Evolutionary conservation across 805 yeast species (phyloP), one percentile per base, ranked within the genome.

Genomic region (Kazachstania taianensis): DNA sequence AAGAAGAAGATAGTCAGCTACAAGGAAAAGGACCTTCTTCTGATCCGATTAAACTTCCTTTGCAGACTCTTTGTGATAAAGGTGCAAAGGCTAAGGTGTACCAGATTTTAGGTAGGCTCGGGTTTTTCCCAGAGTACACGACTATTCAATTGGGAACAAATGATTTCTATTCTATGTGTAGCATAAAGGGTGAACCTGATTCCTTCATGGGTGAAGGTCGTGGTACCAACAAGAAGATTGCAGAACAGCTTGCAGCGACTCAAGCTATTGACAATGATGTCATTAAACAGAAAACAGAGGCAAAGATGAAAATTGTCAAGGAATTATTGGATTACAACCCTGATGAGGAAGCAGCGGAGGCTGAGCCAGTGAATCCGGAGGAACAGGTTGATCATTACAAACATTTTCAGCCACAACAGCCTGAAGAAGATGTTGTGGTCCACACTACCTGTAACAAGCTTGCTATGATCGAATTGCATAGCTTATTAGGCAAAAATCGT

Each of bases 181-280:
- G 23, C 28, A 25, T 42, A 12, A 37, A 39, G 28, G 38, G 43
- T 10, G 33, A 25, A 22, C 28, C 30, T 5, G 33, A 37, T 15
- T 26, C 36, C n/a, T 18, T 35, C 19, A 28, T 44, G 12, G 48
- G 46, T 18, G 35, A 32, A n/a, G 48, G 46, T 20, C 38, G 35
- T 36, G 46, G 44, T 23, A 20, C 39, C 6, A 41, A 38, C 23
- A 44, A 42, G 26, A 40, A 42, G 20, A 37, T 40, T 20, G 40
- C 45, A 5, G 42, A 44, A 37, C 48, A 42, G 27, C 18, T 32
- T 15, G 46, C 48, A 15, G 48, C 48, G 17, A 20, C 25, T 19
- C 32, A 29, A 15, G 44, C 41, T 25, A 22, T 39, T n/a, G 13
- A 24, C 10, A 20, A 15, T 15, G 32, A 32, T 19, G 15, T 7